These are phyloP conservation scores for Phytophthora macrochlamydospora DNA, from an alignment of 352 stramenopile genomes.

Conservation along the genomic window DNA sequence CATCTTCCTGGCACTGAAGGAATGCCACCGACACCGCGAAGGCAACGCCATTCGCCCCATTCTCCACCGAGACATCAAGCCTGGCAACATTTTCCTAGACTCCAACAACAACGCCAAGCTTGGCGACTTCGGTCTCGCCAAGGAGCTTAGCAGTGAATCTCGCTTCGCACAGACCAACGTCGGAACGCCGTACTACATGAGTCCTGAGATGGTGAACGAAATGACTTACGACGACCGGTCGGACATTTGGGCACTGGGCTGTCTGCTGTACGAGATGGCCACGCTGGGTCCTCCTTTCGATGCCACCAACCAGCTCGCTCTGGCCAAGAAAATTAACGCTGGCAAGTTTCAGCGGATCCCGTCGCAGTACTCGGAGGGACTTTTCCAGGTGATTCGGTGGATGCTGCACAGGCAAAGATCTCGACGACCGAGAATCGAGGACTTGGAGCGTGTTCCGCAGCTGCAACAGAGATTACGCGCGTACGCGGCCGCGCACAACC, in stretches of 20 bases:
- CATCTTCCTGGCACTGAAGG: conserved; percentile 91
- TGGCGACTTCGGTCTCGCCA: conserved; percentile 91
- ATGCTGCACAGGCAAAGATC: conserved; percentile 90
- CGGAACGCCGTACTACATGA: conserved; percentile 95
- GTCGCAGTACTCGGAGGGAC: conserved; percentile 88
- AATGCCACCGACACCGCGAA: conserved; percentile 89
- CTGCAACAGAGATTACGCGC: conserved; percentile 81
- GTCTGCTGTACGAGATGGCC: conserved; percentile 92
- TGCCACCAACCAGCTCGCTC: conserved; percentile 90
- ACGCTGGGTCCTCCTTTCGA: conserved; percentile 91
- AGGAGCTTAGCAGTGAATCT: conserved; percentile 90
- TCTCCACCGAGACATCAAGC: conserved; percentile 93
- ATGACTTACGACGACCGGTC: conserved; percentile 93
- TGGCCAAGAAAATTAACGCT: conserved; percentile 94
- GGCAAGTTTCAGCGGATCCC: conserved; percentile 92
- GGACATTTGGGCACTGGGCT: conserved; percentile 92
- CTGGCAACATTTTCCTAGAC: conserved; percentile 93
- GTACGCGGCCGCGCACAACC: conserved; percentile 64
- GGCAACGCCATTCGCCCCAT: conserved; percentile 83
- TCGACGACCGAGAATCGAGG: conserved; percentile 82
- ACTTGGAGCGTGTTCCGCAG: conserved; percentile 83
- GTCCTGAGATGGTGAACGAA: conserved; percentile 92
- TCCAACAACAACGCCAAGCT: conserved; percentile 93
- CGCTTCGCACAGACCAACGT: conserved; percentile 92
- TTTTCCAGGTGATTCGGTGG: conserved; percentile 91